Conservation (phyloP, 495 filamentous ascomycete genomes). For the Daldinia grandis region DNA sequence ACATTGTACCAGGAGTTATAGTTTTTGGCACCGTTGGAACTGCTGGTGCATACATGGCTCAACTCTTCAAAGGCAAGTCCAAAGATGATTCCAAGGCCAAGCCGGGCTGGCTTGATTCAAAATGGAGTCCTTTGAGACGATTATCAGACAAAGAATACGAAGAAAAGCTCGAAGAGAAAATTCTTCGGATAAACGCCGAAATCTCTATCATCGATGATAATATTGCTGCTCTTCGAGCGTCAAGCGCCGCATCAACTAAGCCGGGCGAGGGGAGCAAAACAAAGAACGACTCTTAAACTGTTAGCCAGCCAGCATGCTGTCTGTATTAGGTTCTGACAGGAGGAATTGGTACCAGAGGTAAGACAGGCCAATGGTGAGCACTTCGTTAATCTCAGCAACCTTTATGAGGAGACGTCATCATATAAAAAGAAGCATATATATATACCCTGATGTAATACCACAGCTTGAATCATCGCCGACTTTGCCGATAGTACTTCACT, state of each 20-base stretch:
- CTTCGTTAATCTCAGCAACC: neutral
- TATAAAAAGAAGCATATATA: neutral
- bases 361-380: neutral
- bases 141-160: constrained; percentile 84
- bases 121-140: constrained; percentile 82
- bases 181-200: constrained; percentile 81
- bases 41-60: constrained; percentile 26
- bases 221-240: constrained; percentile 66
- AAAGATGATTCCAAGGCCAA: constrained; percentile 25
- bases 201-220: constrained; percentile 87
- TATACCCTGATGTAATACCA: neutral
- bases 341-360: neutral
- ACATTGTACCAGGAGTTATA: constrained; percentile 54
- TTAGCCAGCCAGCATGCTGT: neutral
- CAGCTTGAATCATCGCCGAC: neutral
- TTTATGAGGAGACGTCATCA: neutral
- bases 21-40: constrained; percentile 43
- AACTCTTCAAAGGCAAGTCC: neutral
- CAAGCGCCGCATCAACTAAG: constrained; percentile 25
- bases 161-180: constrained; percentile 75
- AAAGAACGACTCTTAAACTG: neutral
- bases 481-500: neutral
- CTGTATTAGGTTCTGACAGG: neutral
- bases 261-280: constrained; percentile 1
- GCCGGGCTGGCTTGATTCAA: constrained; percentile 60